Percentiles rank a stretch among this genome's conserved stretches.
Conservation (phyloP, 257 asterid genomes). For the Capsicum pubescens region DNA sequence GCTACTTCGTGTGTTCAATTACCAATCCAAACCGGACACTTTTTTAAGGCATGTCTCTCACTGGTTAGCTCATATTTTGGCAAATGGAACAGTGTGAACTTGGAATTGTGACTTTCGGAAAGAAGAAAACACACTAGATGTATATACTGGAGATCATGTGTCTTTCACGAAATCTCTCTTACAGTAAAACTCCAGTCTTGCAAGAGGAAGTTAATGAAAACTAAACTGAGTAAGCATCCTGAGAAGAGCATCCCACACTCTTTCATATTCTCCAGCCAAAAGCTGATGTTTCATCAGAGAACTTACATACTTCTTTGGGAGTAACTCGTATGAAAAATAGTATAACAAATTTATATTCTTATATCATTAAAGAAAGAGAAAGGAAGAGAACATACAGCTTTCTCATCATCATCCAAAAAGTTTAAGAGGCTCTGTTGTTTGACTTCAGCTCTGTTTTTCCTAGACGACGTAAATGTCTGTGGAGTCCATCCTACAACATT, state of each 20-base stretch:
- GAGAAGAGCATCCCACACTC: background rate
- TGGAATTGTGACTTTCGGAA: background rate
- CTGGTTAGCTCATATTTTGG: background rate
- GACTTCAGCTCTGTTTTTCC: conserved; percentile 83
- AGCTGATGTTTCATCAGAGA: background rate
- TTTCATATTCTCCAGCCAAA: conserved; percentile 16
- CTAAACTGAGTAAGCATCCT: conserved; percentile 5
- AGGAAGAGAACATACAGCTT: conserved; percentile 61
- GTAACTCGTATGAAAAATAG: background rate
- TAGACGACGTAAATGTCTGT: conserved; percentile 79
- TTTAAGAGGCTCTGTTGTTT: conserved; percentile 62
- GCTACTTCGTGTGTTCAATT: background rate
- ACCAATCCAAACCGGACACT: background rate
- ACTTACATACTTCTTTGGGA: background rate
- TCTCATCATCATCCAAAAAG: conserved; percentile 95
- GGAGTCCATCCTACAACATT: conserved; percentile 89
- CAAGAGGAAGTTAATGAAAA: background rate
- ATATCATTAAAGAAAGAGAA: conserved; percentile 29
- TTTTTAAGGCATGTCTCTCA: background rate
- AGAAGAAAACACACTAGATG: conserved; percentile 3
- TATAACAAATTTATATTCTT: background rate
- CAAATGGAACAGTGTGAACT: background rate
- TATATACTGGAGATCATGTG: background rate
- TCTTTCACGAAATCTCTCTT: background rate
- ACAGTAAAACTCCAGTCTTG: background rate